Base-by-base conservation (phyloP, 129 eudicot genomes). In the Flaveria trinervia region DNA sequence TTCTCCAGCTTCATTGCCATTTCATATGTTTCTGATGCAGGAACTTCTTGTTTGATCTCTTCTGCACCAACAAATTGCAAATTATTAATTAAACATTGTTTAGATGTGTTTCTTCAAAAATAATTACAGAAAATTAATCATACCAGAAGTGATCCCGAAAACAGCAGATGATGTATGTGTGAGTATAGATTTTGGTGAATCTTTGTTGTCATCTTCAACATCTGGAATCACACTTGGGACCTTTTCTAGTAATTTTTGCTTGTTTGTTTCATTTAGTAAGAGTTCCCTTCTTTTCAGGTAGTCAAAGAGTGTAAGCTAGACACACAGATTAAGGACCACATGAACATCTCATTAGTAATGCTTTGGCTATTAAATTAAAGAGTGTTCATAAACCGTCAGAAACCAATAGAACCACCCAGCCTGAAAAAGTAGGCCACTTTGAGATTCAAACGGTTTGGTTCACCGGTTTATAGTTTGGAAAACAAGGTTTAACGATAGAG, bases 161-260 rank as follows among this genome's bases (percentile, higher is more conserved):
- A 30, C 57, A 26, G 41, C 71, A 64, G 71, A 61, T 26, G 77
- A 81, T 16, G 69, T 9, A 60, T 71, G 43, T 68, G 71, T 50
- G 14, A 75, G 80, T 59, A 39, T 71, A 22, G 83, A 71, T 68
- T 82, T 75, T 23, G 83, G 85, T 1, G 89, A 86, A 11, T 64
- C 76, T 79, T 81, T 83, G 25, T 72, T 62, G 59, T 44, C 77
- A 41, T 84, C 91, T 75, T 66, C 81, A 16, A 26, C 68, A 33
- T 86, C 96, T 28, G 96, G 88, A 36, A 84, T 70, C 77, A 89
- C 96, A 14, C 9, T 79, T 1, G 90, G 97, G 71, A 81, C 57
- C 62, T 75, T 70, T 51, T 89, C 76, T 36, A 92, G 86, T 74
- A 92, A 73, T 55, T 80, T 69, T 71, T 72, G n/a, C 74, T 84